Percentiles rank a stretch among this genome's conserved stretches.
phyloP scores from a whole-genome alignment of 139 green algal species.

The Volvox reticuliferus region DNA sequence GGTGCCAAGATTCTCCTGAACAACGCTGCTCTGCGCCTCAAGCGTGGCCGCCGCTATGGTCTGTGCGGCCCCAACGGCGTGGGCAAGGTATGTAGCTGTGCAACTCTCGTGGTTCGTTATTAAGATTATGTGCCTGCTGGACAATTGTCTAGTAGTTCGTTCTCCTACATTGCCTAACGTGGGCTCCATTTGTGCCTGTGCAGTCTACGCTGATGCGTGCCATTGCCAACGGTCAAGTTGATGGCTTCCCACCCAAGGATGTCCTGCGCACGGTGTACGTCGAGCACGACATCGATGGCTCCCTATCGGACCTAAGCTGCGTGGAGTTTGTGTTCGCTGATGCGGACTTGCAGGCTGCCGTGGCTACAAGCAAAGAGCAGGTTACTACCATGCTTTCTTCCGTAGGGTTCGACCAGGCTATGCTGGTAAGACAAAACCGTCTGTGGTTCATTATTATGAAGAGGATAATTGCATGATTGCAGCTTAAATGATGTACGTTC shows the following conservation, averaged over 20 bases:
- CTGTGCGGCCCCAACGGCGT: conserved; percentile 90
- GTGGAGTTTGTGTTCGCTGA: conserved; percentile 80
- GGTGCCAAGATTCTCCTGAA: conserved; percentile 93
- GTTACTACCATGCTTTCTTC: conserved; percentile 71
- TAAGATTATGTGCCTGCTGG: too few species aligned
- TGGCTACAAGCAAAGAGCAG: conserved; percentile 62
- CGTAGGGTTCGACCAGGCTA: conserved; percentile 86
- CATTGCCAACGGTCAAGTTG: conserved; percentile 78
- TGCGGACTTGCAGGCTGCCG: conserved; percentile 61
- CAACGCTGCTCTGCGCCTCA: conserved; percentile 88
- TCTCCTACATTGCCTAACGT: too few species aligned
- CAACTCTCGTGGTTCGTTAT: neutral
- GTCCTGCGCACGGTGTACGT: conserved; percentile 91
- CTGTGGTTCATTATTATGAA: neutral
- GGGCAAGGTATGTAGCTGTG: conserved; percentile 67
- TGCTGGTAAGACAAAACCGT: conserved; percentile 28
- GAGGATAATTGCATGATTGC: too few species aligned
- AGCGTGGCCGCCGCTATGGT: conserved; percentile 83
- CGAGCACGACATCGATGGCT: conserved; percentile 92
- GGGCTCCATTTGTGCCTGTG: neutral
- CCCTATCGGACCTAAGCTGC: conserved; percentile 71
- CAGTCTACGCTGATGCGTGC: conserved; percentile 93
- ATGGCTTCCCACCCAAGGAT: conserved; percentile 89
- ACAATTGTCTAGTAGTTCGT: too few species aligned
- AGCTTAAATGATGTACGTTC: too few species aligned